A percentile compares a stretch with the other conserved stretches of the same genome.
Evolutionary conservation across 371 early-diverging fungal genomes (phyloP).

Genomic region (Actinomucor elegans): DNA sequence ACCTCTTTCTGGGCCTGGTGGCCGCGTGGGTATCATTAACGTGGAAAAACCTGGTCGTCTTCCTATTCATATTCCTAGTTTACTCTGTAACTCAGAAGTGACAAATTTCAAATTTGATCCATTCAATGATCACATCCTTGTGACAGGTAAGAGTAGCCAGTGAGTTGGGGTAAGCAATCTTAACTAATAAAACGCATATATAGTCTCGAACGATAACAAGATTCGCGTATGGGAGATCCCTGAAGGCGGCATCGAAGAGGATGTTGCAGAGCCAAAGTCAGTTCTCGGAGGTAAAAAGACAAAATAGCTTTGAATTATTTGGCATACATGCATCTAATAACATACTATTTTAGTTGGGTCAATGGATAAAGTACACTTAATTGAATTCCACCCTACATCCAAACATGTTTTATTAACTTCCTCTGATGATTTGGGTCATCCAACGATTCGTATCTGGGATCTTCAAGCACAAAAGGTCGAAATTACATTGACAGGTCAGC

Average conservation of each 20-base stretch:
- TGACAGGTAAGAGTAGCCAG: constrained; percentile 42
- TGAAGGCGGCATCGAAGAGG: constrained; percentile 52
- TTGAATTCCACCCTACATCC: constrained; percentile 68
- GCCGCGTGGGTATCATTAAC: constrained; percentile 74
- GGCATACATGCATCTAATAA: neutral
- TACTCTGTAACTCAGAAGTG: constrained; percentile 58
- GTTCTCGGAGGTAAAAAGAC: constrained; percentile 24
- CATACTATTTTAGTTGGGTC: constrained; percentile 31
- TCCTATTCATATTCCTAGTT: constrained; percentile 60
- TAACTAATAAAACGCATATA: too few species aligned
- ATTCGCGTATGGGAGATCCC: constrained; percentile 77
- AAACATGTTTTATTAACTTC: constrained; percentile 55
- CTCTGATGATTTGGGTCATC: constrained; percentile 51
- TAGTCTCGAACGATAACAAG: constrained; percentile 69
- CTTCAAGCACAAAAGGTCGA: constrained; percentile 30
- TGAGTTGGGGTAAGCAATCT: too few species aligned
- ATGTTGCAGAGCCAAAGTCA: constrained; percentile 19
- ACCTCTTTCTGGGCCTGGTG: constrained; percentile 78
- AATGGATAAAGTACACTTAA: constrained; percentile 60
- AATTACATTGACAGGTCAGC: constrained; percentile 29
- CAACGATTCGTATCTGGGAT: constrained; percentile 58
- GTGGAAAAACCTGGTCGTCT: constrained; percentile 66
- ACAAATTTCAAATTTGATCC: constrained; percentile 70
- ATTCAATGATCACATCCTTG: constrained; percentile 59
- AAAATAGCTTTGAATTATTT: neutral